Base-by-base conservation (phyloP, 140 eudicot species). In the Senecio squalidus region DNA sequence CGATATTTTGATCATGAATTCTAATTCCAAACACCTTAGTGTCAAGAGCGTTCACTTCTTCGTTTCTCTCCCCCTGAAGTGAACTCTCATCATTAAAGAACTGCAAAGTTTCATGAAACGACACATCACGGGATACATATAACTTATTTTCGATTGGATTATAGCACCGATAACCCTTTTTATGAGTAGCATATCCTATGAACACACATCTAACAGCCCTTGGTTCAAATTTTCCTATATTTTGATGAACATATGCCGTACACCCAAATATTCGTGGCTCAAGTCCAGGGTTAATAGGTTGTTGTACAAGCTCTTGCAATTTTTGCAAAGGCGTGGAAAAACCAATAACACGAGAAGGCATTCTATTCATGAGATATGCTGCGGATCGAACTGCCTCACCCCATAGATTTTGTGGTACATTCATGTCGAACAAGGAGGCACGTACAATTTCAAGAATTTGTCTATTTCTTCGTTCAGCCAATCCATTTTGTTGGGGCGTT, bases 31-130 rank as follows among this genome's bases (percentile, higher is more conserved):
- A 0, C 55, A 17, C 55, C 4, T 48, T 16, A 48, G 55, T 21
- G 16, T 52, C 58, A 52, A 11, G 58, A 5, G 40, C 1, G 9
- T 53, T 53, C 23, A 5, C 39, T 53, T 53, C 39, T 26, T 28
- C 40, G 23, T 15, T 27, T 53, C 14, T 27, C 39, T 52, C 58
- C 59, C 59, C 59, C 25, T 53, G 59, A 53, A 53, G 59, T 5
- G 59, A 28, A 53, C 9, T 5, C 59, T 11, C 34, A 53, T 53
- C 39, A 1, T 3, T 5, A 15, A 26, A 53, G 21, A 10, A 53
- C 3, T n/a, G 22, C 22, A 5, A 13, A 4, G 24, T 53, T 5
- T 53, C 59, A 28, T 27, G 39, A 27, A 27, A 53, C 8, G 30
- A 27, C 22, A 52, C 58, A n/a, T 52, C 58, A 1, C 38, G 39